phyloP scores from a whole-genome alignment of 306 rosid species.

The Cercis canadensis region DNA sequence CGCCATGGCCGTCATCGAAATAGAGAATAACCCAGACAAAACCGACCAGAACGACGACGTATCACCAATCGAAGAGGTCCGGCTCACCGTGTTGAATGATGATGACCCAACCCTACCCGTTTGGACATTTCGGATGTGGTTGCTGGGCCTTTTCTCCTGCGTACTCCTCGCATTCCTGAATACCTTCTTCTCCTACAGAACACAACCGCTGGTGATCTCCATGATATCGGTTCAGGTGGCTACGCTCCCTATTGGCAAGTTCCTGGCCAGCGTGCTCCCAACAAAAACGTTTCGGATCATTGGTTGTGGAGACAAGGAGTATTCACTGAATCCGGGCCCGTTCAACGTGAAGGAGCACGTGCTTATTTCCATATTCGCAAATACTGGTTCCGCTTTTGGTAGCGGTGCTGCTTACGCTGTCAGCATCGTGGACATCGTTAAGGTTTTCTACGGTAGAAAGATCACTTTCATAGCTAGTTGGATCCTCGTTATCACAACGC shows the following conservation, averaged over 20 bases:
- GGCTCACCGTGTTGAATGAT: constrained; percentile 53
- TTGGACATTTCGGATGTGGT: constrained; percentile 89
- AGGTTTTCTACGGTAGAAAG: constrained; percentile 52
- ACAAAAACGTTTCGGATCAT: constrained; percentile 31
- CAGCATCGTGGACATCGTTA: constrained; percentile 59
- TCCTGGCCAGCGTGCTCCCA: constrained; percentile 66
- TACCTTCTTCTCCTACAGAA: constrained; percentile 66
- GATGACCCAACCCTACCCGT: constrained; percentile 66
- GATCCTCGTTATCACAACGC: constrained; percentile 66
- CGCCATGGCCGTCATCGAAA: too few relatives aligned
- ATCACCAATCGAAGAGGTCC: constrained; percentile 69
- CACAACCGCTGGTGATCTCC: constrained; percentile 48
- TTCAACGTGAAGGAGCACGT: constrained; percentile 85
- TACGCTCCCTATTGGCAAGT: constrained; percentile 63
- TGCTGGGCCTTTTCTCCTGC: constrained; percentile 55
- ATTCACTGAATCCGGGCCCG: constrained; percentile 72
- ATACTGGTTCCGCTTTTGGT: constrained; percentile 69
- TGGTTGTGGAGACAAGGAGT: constrained; percentile 36
- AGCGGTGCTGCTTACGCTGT: constrained; percentile 63
- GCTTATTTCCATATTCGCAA: constrained; percentile 71
- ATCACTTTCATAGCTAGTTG: constrained; percentile 57
- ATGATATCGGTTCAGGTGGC: constrained; percentile 67
- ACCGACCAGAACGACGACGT: too few relatives aligned
- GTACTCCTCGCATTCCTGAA: constrained; percentile 63
- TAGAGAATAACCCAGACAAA: too few relatives aligned